These are phyloP conservation scores for Sugiyamaella castrensis DNA, from an alignment of 1,139 yeast genomes.

Conservation along the genomic window DNA sequence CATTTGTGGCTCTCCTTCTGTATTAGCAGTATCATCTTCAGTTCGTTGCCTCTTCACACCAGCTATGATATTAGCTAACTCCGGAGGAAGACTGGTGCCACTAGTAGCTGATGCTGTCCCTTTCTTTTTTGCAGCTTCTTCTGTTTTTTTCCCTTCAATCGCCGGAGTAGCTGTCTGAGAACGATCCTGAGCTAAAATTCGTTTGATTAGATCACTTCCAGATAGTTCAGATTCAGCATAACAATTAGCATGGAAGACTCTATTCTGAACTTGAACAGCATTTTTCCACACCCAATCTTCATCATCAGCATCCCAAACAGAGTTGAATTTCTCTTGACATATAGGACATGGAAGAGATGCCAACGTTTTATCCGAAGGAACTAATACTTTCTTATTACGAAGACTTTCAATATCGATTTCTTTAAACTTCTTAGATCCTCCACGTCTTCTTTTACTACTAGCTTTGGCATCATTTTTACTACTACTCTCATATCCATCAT, in stretches of 20 bases:
- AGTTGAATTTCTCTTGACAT: conserved; percentile 78
- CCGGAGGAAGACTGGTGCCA: conserved; percentile 18
- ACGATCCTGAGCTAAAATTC: conserved; percentile 36
- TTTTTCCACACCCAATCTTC: conserved; percentile 97
- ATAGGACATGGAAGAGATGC: conserved; percentile 77
- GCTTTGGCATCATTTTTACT: conserved; percentile 20
- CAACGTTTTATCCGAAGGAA: conserved; percentile 67
- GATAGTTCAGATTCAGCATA: conserved; percentile 63
- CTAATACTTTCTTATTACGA: conserved; percentile 39
- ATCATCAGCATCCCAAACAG: conserved; percentile 79
- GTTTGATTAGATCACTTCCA: conserved; percentile 25
- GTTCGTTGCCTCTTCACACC: conserved; percentile 24
- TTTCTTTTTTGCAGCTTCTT: too few species aligned
- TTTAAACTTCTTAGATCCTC: conserved; percentile 9
- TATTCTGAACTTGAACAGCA: conserved; percentile 67
- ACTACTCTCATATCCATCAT: conserved; percentile 5
- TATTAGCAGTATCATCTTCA: conserved; percentile 13
- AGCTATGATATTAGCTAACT: conserved; percentile 24
- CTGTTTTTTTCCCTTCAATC: not conserved
- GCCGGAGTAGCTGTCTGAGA: conserved; percentile 25
- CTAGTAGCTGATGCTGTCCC: conserved; percentile 10
- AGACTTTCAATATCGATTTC: conserved; percentile 25
- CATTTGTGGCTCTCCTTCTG: conserved; percentile 14
- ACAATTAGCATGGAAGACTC: conserved; percentile 80
- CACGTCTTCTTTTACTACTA: conserved; percentile 1